Percentiles rank a stretch among this genome's conserved stretches.
Conservation (phyloP, 2,329 filamentous ascomycete species). For the Aotearoamyces nothofagi region DNA sequence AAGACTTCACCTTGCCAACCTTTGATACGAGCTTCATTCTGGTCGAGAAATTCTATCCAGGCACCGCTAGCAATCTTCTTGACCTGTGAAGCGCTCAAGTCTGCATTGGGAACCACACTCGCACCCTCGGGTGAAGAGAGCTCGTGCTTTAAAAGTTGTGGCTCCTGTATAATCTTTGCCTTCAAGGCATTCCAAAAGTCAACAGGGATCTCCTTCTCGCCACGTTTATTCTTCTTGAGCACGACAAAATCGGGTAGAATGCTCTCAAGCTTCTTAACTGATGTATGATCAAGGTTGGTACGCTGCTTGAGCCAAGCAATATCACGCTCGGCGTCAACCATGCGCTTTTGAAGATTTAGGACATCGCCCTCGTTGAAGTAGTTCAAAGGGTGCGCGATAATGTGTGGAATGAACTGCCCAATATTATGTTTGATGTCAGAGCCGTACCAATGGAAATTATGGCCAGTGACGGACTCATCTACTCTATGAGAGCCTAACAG, state of each 20-base stretch:
- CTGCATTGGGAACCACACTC: neutral
- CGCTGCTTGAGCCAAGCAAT: conserved; percentile 8
- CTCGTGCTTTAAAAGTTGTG: neutral
- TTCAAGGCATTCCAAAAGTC: conserved; percentile 52
- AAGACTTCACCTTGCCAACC: conserved; percentile 23
- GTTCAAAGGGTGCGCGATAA: conserved; percentile 7
- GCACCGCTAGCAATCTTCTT: neutral
- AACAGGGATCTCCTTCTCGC: conserved; percentile 36
- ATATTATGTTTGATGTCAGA: conserved; percentile 7
- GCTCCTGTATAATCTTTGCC: conserved; percentile 32
- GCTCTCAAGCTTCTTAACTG: conserved; percentile 23
- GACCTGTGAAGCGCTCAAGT: conserved; percentile 3
- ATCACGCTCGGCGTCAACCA: conserved; percentile 11
- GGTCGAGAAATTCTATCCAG: conserved; percentile 26
- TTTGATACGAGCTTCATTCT: conserved; percentile 24
- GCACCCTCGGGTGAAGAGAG: neutral
- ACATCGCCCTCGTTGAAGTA: conserved; percentile 9
- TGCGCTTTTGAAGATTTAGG: conserved; percentile 9
- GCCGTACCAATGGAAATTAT: conserved; percentile 3
- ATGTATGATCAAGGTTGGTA: conserved; percentile 17
- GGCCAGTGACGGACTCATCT: neutral
- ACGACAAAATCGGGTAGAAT: conserved; percentile 41
- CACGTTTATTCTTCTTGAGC: conserved; percentile 34
- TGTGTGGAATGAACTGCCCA: conserved; percentile 12
- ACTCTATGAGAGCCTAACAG: neutral